Percentiles rank a stretch among this genome's conserved stretches.
phyloP scores from a whole-genome alignment of 805 yeast species.

The Candida khao-thaluensis region DNA sequence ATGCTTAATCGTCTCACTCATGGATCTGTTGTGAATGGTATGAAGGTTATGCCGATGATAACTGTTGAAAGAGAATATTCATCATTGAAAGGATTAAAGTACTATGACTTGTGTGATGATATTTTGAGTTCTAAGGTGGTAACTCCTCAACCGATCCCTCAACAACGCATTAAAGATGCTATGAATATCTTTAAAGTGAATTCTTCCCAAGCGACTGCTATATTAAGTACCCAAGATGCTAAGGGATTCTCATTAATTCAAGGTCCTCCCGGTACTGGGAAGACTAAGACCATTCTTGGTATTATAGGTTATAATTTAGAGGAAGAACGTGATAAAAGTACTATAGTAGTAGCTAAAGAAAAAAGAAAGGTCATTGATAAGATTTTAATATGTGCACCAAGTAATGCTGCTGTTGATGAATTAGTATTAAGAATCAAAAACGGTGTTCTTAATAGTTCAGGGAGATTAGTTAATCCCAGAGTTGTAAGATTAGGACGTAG shows the following conservation, averaged over 20 bases:
- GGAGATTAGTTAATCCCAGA: slow-evolving; percentile 54
- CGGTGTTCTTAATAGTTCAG: slow-evolving; percentile 63
- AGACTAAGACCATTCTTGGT: slow-evolving; percentile 94
- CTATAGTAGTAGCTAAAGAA: slow-evolving; percentile 15
- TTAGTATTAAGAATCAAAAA: slow-evolving; percentile 74
- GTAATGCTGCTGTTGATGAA: slow-evolving; percentile 99
- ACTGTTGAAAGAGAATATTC: slow-evolving; percentile 92
- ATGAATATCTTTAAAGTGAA: slow-evolving; percentile 61
- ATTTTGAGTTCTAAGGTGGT: slow-evolving; percentile 69
- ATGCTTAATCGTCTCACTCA: slow-evolving; percentile 60
- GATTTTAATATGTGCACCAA: slow-evolving; percentile 92
- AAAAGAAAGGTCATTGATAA: slow-evolving; percentile 31
- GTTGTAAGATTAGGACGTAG: slow-evolving; percentile 87
- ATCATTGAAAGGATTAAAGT: slow-evolving; percentile 76
- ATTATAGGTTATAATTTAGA: slow-evolving; percentile 73
- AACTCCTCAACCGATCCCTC: slow-evolving; percentile 31
- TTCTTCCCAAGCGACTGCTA: slow-evolving; percentile 88
- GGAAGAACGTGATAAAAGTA: slow-evolving; percentile 12
- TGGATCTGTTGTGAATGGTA: slow-evolving; percentile 59
- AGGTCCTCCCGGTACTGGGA: slow-evolving; percentile 99
- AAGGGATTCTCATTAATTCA: slow-evolving; percentile 89
- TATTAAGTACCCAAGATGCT: slow-evolving; percentile 63
- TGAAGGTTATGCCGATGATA: slow-evolving; percentile 80
- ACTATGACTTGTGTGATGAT: slow-evolving; percentile 70
- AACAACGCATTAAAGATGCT: slow-evolving; percentile 38